phyloP scores from a whole-genome alignment of 768 basidiomycete genomes.

The Infundibulicybe gibba region DNA sequence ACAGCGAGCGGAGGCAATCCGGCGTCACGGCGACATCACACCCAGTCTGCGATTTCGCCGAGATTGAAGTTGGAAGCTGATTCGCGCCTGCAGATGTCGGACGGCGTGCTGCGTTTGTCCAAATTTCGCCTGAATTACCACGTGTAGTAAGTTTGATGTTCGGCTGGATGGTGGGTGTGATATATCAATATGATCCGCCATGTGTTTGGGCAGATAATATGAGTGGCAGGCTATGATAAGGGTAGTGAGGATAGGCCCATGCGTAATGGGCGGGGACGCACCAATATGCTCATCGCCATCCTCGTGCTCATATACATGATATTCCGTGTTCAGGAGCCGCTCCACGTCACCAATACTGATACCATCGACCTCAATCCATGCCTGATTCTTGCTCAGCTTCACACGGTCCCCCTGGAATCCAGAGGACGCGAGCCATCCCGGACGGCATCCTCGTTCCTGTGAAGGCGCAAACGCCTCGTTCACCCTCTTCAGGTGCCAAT shows the following conservation, averaged over 20 bases:
- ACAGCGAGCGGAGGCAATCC: conserved; percentile 27
- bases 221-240: conserved; percentile 20
- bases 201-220: conserved; percentile 25
- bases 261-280: conserved; percentile 7
- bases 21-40: conserved; percentile 23
- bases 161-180: conserved; percentile 31
- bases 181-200: conserved; percentile 25
- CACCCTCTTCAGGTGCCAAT: conserved; percentile 27
- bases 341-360: conserved; percentile 27
- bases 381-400: conserved; percentile 14
- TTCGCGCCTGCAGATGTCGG: too few relatives aligned
- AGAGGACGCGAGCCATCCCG: conserved; percentile 22
- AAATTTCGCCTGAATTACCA: too few relatives aligned
- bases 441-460: conserved; percentile 18
- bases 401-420: conserved; percentile 21
- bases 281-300: conserved; percentile 25
- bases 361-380: conserved; percentile 27
- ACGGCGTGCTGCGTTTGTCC: too few relatives aligned
- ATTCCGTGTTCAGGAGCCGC: conserved; percentile 23
- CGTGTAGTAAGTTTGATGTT: conserved; percentile 13
- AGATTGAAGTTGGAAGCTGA: too few relatives aligned
- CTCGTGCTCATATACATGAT: conserved; percentile 26
- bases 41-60: neutral
- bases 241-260: neutral
- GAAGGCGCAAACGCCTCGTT: conserved; percentile 26